Evolutionary conservation across 2,329 filamentous ascomycete genomes (phyloP), one percentile per base, ranked within the genome.

Genomic region (Sporothrix sp.): DNA sequence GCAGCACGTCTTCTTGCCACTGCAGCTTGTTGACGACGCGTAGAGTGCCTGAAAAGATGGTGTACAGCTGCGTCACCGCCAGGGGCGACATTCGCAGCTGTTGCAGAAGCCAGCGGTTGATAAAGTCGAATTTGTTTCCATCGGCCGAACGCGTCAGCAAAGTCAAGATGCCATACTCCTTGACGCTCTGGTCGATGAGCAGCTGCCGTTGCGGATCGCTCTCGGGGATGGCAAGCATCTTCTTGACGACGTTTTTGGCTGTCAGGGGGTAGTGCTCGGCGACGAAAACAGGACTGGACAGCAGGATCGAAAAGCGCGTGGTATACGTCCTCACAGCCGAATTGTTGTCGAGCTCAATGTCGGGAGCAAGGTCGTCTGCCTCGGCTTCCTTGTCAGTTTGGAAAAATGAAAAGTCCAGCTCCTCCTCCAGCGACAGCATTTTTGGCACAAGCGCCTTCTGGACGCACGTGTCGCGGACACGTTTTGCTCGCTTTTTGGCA

Each of bases 91-190:
- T 62, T 32, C 73, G 68, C 36, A 79, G 64, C 37, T 71, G 69
- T 43, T 78, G 71, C 11, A 78, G 65, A 3, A 79, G 61, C 75
- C 76, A 79, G 36, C 72, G 66, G 55, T 71, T 72, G 57, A 79
- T 68, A 51, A 68, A 74, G 45, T 75, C 69, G 1, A 60, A 62
- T 54, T 69, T 72, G 56, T 67, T 65, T 3, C 65, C 66, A 2
- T 59, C 57, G 10, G 64, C 58, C 3, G 62, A 57, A 3, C 68
- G 67, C 21, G 56, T 57, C 44, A 75, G 59, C 10, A 75, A 64
- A 6, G 61, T 66, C 38, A 70, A 62, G 47, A 77, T 76, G 28
- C 64, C 65, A n/a, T 66, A 68, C 58, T 78, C 75, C 52, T 74
- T 76, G 46, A 66, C 63, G 2, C 71, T 70, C 18, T 67, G 61